Evolutionary conservation across 129 eudicot genomes (phyloP), one percentile per base, ranked within the genome.

Genomic region (Flaveria robusta): DNA sequence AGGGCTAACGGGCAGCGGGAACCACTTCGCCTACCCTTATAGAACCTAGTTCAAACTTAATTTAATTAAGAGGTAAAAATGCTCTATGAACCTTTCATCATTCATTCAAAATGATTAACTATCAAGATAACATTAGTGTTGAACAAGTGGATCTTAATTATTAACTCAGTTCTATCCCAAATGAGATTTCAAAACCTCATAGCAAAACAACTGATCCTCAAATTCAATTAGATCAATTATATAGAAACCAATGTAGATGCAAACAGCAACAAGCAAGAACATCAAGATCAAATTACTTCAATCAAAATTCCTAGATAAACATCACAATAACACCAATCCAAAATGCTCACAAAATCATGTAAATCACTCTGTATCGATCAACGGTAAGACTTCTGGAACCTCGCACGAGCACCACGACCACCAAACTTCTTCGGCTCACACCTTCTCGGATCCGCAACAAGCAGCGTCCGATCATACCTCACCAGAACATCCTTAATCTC

Each of bases 381-480:
- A 66, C 71, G 71, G 71, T 66, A 66, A 2, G 71, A 66, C 9
- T 66, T 66, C 71, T 66, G 71, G 45, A 63, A 63, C 68, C 68
- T 63, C 1, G 68, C 68, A 63, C 68, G 68, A 29, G 68, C 68
- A 29, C 71, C 71, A 39, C 71, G 71, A n/a, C 71, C 71, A 0
- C 71, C 71, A 66, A 66, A 66, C 71, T 66, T 66, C 71, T 66
- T 66, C 71, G 71, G 71, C 71, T 66, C 71, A 9, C 71, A 66
- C 12, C 71, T 7, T 63, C 68, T 63, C 22, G 68, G 68, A 63
- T 63, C 68, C 2, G 68, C 68, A 63, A 63, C 68, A 63, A 63
- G 68, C 68, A 63, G 45, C 8, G 68, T 63, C 45, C 68, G 31
- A 15, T 63, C 68, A 63, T 66, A 66, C 71, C 71, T 66, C 1